Evolutionary conservation across 2,329 filamentous ascomycete species (phyloP), one percentile per base, ranked within the genome.

Genomic region (Arthrobotrys sinensis): DNA sequence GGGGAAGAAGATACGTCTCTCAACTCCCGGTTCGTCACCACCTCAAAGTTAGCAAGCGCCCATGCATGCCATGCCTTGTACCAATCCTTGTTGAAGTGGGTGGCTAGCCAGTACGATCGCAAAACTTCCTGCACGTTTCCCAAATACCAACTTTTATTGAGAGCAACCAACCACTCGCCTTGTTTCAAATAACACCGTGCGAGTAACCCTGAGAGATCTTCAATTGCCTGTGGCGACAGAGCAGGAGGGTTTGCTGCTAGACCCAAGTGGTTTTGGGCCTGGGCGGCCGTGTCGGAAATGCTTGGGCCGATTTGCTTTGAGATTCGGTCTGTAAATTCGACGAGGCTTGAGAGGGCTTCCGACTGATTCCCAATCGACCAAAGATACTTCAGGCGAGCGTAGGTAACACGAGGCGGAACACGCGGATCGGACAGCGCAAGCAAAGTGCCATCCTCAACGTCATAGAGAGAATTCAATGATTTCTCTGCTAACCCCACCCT

Each of bases 31-130:
- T 92, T 90, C 81, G 96, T 97, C 43, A 98, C 94, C 72, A 99
- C 96, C 85, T 99, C 95, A 82, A 99, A 99, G 84, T 99, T 99
- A 67, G 96, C 95, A 80, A 99, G 85, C 10, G 96, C 96, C 95
- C 96, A 99, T 0, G 96, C 93, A 85, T 99, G 96, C 96, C 96
- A 99, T 6, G 96, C 96, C 85, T 99, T 99, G 86, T 99, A 99
- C 90, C 95, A 99, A 79, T 91, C 91, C 38, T 93, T 91, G 83
- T 99, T 97, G 85, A 96, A 97, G 76, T 93, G 91, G 1, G 96
- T 99, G 0, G 96, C 96, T 76, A 94, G 91, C 16, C 91, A 91
- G 84, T 98, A 99, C 1, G 96, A 94, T n/a, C 90, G 89, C 24
- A 99, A 87, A 73, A 99, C 94, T 66, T 98, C 95, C 64, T 92